A percentile compares a stretch with the other conserved stretches of the same genome.
Evolutionary conservation across 345 rosid genomes (phyloP).

Genomic region (Hibiscus trionum): DNA sequence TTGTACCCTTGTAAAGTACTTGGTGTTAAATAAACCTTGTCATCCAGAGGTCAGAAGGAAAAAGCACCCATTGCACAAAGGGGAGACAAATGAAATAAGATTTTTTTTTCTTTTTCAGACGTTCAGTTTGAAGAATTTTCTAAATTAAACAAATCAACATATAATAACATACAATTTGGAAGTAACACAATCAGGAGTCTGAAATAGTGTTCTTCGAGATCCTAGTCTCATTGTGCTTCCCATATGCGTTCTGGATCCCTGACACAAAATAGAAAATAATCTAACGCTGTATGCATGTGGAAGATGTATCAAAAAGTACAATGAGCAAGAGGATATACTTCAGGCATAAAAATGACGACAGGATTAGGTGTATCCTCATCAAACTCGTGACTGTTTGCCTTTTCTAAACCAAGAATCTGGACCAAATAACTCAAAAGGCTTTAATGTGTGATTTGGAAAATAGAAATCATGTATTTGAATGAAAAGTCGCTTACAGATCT

Average conservation of each 20-base stretch:
- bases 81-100: background rate
- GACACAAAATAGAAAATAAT: conserved; percentile 11
- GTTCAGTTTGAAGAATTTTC: background rate
- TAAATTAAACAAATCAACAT: conserved; percentile 1
- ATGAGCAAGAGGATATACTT: conserved; percentile 36
- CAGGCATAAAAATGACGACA: conserved; percentile 92
- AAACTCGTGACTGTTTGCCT: conserved; percentile 82
- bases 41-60: background rate
- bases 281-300: background rate
- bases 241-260: conserved; percentile 98
- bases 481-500: conserved; percentile 54
- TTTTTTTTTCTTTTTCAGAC: background rate
- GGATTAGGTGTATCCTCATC: conserved; percentile 70
- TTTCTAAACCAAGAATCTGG: conserved; percentile 74
- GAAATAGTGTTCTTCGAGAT: conserved; percentile 72
- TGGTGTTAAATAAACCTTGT: background rate
- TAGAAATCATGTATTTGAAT: conserved; percentile 2
- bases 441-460: background rate
- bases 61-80: conserved; percentile 10
- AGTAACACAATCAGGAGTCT: conserved; percentile 61
- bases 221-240: conserved; percentile 99
- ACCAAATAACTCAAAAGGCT: conserved; percentile 16
- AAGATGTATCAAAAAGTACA: background rate
- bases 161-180: conserved; percentile 62
- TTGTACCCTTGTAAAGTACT: background rate